A percentile compares a stretch with the other conserved stretches of the same genome.
Conservation (phyloP, 164 flowering plant genomes). For the Tetrastigma voinierianum region DNA sequence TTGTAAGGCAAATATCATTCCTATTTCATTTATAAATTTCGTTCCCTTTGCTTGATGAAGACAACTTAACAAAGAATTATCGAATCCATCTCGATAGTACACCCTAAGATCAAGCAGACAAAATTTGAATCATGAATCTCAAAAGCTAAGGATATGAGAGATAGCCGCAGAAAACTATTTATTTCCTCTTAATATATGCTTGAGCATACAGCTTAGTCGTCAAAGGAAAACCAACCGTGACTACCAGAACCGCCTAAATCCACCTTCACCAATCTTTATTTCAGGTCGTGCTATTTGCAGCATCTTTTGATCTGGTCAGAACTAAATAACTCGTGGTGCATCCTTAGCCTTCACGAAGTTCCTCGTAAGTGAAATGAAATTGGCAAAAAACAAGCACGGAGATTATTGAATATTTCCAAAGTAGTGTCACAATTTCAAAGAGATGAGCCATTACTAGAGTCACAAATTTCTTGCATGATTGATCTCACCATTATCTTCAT, state of each 20-base stretch:
- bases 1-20: conserved; percentile 68
- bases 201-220: no score
- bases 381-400: no score
- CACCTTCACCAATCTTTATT: conserved; percentile 91
- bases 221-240: neutral
- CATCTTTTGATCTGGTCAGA: conserved; percentile 69
- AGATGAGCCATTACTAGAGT: neutral
- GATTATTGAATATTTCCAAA: no score
- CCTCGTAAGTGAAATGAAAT: conserved; percentile 21
- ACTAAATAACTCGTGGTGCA: conserved; percentile 62
- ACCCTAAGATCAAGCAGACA: conserved; percentile 35
- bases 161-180: no score
- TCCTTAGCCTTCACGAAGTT: conserved; percentile 59
- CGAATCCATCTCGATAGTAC: conserved; percentile 48
- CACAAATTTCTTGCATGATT: no score
- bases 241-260: conserved; percentile 88
- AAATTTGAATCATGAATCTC: neutral
- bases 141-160: no score
- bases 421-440: no score
- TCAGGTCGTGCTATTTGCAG: conserved; percentile 62
- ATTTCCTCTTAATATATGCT: no score
- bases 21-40: conserved; percentile 70
- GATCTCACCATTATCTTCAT: conserved; percentile 51
- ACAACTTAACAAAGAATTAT: conserved; percentile 69
- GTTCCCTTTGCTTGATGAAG: conserved; percentile 76